A percentile compares a stretch with the other conserved stretches of the same genome.
Evolutionary conservation across 73 alveolate species (phyloP).

Genomic region (Diophrys sp.): DNA sequence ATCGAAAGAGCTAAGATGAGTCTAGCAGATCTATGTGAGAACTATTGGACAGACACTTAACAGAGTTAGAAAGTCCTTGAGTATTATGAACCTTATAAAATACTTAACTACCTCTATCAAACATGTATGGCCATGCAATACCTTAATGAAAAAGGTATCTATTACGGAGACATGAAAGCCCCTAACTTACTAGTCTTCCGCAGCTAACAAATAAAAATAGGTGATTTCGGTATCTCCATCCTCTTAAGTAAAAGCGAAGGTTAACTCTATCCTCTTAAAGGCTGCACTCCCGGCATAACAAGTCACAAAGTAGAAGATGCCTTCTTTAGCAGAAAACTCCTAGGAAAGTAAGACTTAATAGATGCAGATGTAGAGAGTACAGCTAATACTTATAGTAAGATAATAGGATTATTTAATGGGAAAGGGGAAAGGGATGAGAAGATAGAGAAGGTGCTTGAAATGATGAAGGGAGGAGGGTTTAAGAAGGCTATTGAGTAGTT

Average conservation of each 20-base stretch:
- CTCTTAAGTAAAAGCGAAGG: neutral
- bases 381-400: neutral
- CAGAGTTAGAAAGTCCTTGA: conserved; percentile 5
- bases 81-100: conserved; percentile 20
- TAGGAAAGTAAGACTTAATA: neutral
- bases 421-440: neutral
- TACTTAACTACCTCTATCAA: conserved; percentile 17
- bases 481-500: neutral
- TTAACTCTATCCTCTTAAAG: neutral
- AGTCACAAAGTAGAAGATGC: neutral
- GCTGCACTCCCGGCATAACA: neutral
- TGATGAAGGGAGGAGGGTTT: neutral
- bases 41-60: conserved; percentile 12
- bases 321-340: neutral
- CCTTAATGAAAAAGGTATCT: conserved; percentile 21
- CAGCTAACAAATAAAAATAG: conserved; percentile 24
- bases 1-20: conserved; percentile 32
- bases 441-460: neutral
- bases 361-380: neutral
- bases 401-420: neutral
- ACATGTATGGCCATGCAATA: conserved; percentile 16
- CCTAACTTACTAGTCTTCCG: conserved; percentile 22
- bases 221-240: conserved; percentile 38
- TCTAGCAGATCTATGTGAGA: neutral
- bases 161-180: conserved; percentile 39